These are phyloP conservation scores for Colletotrichum sublineola DNA, from an alignment of 2,329 filamentous ascomycete genomes.

Conservation along the genomic window DNA sequence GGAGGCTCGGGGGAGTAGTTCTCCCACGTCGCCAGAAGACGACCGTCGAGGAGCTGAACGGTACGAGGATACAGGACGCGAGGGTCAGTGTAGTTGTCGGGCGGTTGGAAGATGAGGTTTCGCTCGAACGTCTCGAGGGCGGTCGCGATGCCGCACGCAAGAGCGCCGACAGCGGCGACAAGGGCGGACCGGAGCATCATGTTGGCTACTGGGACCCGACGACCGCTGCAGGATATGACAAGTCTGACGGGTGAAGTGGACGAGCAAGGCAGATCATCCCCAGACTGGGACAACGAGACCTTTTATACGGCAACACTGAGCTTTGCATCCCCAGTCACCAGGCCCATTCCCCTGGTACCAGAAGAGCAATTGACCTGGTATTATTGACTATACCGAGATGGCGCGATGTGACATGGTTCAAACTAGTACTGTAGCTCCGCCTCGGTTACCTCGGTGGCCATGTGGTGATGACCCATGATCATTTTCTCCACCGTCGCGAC, in stretches of 20 bases:
- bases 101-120: constrained; percentile 58
- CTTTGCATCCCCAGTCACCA: background rate
- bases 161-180: constrained; percentile 29
- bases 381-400: constrained; percentile 1
- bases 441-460: constrained; percentile 37
- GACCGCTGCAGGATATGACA: constrained; percentile 23
- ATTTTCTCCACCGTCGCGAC: background rate
- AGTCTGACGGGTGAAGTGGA: constrained; percentile 8
- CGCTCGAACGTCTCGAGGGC: constrained; percentile 44
- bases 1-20: constrained; percentile 70
- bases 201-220: constrained; percentile 4
- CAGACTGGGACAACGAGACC: background rate
- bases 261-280: background rate
- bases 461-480: constrained; percentile 22
- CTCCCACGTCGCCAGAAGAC: constrained; percentile 67
- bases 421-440: constrained; percentile 24
- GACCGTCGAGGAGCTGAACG: constrained; percentile 59
- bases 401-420: constrained; percentile 30
- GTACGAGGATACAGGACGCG: constrained; percentile 60
- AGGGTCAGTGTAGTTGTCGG: constrained; percentile 58
- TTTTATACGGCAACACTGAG: constrained; percentile 23
- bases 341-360: constrained; percentile 15
- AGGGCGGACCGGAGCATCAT: constrained; percentile 41
- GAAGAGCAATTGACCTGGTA: constrained; percentile 5
- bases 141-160: constrained; percentile 33